Base-by-base conservation (phyloP, 192 early-diverging fungal species). In the Radiomyces spectabilis region DNA sequence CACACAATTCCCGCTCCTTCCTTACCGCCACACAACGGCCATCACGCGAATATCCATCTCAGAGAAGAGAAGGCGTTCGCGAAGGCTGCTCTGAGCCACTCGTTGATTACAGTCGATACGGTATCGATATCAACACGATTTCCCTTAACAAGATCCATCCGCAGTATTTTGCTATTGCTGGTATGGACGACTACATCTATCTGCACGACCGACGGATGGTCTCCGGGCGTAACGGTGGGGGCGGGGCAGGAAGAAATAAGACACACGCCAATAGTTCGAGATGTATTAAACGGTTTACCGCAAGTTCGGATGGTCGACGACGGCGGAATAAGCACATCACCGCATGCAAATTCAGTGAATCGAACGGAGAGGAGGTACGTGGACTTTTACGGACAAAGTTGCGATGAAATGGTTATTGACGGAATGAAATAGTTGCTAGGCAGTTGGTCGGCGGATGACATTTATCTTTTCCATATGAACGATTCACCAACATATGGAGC, bases 391-490 rank as follows among this genome's bases (percentile, higher is more conserved):
- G 13, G 21, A 18, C 34, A 5, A 51, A 22, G 30, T 30, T 16
- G 3, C 31, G 15, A 15, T 46, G 21, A 46, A 31, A 37, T 19
- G 27, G 69, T 7, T 53, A 62, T 33, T 61, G n/a, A n/a, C n/a
- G n/a, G n/a, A n/a, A n/a, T n/a, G n/a, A n/a, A n/a, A n/a, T n/a
- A 78, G 37, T 51, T 84, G 12, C 39, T 82, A 32, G 80, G 76
- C 5, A 82, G 76, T 31, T 84, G 82, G 82, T 71, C 72, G 54
- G 71, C 71, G 4, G 70, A 75, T 39, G 50, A 57, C 24, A 62
- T 80, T 3, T 82, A 82, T 45, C 35, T 82, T 27, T 84, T 84
- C 65, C 69, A 83, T 42, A 70, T 81, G 19, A 68, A 57, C n/a
- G 63, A 66, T 15, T 27, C 41, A 5, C 19, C 51, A 55, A 21